phyloP scores from a whole-genome alignment of 2,329 filamentous ascomycete species.

The Sporothrix phasma region DNA sequence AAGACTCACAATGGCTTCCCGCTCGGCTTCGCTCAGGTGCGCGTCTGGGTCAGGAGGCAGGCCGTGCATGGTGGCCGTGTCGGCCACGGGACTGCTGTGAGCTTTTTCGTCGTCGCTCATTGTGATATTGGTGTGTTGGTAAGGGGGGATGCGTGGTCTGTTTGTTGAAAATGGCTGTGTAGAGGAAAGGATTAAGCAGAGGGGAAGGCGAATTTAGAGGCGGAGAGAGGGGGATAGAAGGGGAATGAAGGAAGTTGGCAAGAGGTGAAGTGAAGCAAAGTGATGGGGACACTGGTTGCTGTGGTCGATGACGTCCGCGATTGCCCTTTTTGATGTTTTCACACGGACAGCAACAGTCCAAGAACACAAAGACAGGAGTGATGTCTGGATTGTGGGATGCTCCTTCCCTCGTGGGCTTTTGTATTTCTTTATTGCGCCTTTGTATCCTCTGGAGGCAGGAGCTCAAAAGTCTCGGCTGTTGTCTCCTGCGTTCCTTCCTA shows the following conservation, averaged over 20 bases:
- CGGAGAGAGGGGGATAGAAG: neutral
- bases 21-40: constrained; percentile 24
- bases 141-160: neutral
- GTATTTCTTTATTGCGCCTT: too few species aligned
- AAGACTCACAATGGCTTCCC: constrained; percentile 23
- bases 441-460: neutral
- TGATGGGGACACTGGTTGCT: too few species aligned
- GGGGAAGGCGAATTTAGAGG: neutral
- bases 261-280: too few species aligned
- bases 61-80: constrained; percentile 7
- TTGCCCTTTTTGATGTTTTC: neutral
- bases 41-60: constrained; percentile 27
- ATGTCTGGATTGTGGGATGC: neutral
- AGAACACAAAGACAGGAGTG: neutral
- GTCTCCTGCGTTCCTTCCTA: constrained; percentile 8
- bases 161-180: neutral
- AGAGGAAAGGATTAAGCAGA: too few species aligned
- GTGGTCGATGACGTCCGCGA: neutral
- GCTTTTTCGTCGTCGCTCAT: constrained; percentile 20
- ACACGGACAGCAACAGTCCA: too few species aligned
- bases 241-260: neutral
- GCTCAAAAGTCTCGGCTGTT: neutral
- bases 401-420: constrained; percentile 2
- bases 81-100: constrained; percentile 2
- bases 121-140: neutral